phyloP scores from a whole-genome alignment of 306 rosid species.

The Quercus bicolor region DNA sequence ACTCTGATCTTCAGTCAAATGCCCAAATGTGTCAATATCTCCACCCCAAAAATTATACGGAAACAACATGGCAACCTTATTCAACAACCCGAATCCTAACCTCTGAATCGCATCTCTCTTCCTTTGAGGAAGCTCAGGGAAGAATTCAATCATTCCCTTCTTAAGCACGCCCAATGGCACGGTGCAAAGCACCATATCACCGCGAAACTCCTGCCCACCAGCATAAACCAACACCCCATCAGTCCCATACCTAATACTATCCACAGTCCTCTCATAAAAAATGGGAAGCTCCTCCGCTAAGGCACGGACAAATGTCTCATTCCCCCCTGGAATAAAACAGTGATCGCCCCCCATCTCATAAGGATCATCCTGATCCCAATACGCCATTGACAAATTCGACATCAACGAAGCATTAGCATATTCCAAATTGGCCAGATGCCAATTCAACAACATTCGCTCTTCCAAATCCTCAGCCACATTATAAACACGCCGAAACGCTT shows the following conservation, averaged over 20 bases:
- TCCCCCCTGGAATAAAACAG: slow-evolving; percentile 90
- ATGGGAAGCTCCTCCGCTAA: slow-evolving; percentile 77
- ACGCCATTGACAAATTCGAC: slow-evolving; percentile 86
- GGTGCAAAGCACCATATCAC: slow-evolving; percentile 75
- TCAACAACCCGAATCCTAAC: slow-evolving; percentile 79
- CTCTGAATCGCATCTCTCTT: slow-evolving; percentile 79
- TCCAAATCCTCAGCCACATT: slow-evolving; percentile 62
- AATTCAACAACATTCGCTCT: slow-evolving; percentile 80
- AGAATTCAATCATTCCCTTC: slow-evolving; percentile 59
- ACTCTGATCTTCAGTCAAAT: slow-evolving; percentile 73
- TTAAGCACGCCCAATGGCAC: slow-evolving; percentile 86
- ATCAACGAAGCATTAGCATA: slow-evolving; percentile 87
- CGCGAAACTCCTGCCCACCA: slow-evolving; percentile 59
- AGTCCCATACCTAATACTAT: slow-evolving; percentile 57
- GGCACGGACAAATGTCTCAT: slow-evolving; percentile 65
- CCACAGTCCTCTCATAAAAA: slow-evolving; percentile 70
- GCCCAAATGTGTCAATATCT: slow-evolving; percentile 82
- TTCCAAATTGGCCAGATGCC: slow-evolving; percentile 95
- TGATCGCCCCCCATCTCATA: slow-evolving; percentile 98
- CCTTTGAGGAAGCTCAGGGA: slow-evolving; percentile 83
- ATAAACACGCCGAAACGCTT: slow-evolving; percentile 70
- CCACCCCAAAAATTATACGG: slow-evolving; percentile 95
- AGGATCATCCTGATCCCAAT: slow-evolving; percentile 98
- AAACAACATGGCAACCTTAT: slow-evolving; percentile 80
- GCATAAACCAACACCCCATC: slow-evolving; percentile 75